A percentile compares a stretch with the other conserved stretches of the same genome.
Conservation (phyloP, 768 basidiomycete species). For the Boletus bicolor region DNA sequence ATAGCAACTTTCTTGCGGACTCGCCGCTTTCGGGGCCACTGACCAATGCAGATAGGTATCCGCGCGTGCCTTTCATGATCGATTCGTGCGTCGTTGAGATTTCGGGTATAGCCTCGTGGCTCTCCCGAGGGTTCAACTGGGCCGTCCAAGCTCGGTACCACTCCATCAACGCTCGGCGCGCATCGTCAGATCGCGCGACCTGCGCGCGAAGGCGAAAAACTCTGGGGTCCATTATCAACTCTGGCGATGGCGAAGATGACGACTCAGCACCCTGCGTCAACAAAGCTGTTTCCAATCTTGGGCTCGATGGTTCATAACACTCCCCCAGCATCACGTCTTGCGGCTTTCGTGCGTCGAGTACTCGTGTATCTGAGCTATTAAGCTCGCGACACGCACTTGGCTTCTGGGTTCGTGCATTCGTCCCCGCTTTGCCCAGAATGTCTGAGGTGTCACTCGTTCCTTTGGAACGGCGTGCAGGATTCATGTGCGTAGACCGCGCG, state of each 20-base stretch:
- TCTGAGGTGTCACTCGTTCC: neutral
- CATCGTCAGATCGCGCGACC: slow-evolving; percentile 4
- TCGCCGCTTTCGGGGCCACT: neutral
- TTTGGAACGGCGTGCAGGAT: neutral
- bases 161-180: slow-evolving; percentile 2
- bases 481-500: neutral
- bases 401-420: neutral
- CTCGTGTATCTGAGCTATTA: neutral
- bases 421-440: neutral
- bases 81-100: neutral
- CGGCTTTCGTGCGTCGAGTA: neutral
- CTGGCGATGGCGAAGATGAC: neutral
- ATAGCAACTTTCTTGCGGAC: neutral
- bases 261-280: neutral
- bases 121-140: neutral
- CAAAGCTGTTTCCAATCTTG: neutral
- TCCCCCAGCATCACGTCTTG: neutral
- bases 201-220: slow-evolving; percentile 2
- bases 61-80: neutral
- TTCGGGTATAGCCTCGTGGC: neutral
- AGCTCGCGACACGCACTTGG: neutral
- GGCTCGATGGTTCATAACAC: neutral
- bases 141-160: slow-evolving; percentile 9
- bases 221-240: slow-evolving; percentile 12
- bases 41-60: neutral